phyloP scores from a whole-genome alignment of 2,329 filamentous ascomycete genomes.

The Phialophora tarda region DNA sequence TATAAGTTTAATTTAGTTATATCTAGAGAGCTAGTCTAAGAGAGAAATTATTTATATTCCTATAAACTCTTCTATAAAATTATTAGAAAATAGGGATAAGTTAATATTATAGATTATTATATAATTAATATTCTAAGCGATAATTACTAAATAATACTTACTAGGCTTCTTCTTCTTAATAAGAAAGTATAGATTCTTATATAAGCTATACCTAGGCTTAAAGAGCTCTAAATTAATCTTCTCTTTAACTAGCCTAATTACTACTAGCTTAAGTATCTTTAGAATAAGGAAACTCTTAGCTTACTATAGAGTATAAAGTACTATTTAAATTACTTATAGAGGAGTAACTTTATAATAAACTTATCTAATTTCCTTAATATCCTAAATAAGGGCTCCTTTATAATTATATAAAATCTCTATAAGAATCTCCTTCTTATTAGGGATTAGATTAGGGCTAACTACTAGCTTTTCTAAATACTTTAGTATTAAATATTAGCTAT shows the following conservation, averaged over 20 bases:
- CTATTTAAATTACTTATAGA: background rate
- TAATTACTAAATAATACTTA: slow-evolving; percentile 2
- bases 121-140: background rate
- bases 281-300: slow-evolving; percentile 2
- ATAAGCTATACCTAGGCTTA: background rate
- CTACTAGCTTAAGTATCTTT: background rate
- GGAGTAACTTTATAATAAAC: slow-evolving; percentile 4
- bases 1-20: slow-evolving; percentile 2
- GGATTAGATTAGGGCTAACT: background rate
- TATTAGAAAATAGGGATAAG: no score
- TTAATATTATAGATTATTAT: background rate
- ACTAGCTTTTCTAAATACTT: slow-evolving; percentile 1
- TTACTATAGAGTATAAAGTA: background rate
- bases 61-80: no score
- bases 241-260: slow-evolving; percentile 6
- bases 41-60: background rate
- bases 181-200: background rate
- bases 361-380: background rate
- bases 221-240: background rate
- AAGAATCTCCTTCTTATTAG: background rate
- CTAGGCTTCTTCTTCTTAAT: slow-evolving; percentile 12
- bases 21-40: slow-evolving; percentile 5
- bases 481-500: background rate
- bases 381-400: background rate
- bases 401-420: slow-evolving; percentile 5